phyloP scores from a whole-genome alignment of 306 rosid species.

The Cucurbita argyrosperma region DNA sequence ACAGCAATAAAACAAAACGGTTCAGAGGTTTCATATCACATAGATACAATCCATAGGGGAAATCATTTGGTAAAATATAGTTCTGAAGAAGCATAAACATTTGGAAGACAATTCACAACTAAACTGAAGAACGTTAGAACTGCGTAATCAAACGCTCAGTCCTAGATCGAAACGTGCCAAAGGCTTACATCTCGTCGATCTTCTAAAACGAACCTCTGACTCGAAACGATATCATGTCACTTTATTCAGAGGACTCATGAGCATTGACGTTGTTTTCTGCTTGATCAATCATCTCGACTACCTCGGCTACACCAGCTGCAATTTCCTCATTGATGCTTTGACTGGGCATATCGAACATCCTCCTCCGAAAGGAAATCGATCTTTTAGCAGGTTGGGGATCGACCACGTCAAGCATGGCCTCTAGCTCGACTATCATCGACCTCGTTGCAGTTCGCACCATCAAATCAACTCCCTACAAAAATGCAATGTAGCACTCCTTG shows the following conservation, averaged over 20 bases:
- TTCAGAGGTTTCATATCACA: no score
- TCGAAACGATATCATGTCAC: background rate
- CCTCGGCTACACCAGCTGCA: slow-evolving; percentile 75
- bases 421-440: slow-evolving; percentile 80
- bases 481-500: background rate
- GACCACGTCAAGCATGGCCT: slow-evolving; percentile 77
- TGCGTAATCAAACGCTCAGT: background rate
- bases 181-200: background rate
- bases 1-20: no score
- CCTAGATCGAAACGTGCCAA: background rate
- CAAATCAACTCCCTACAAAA: slow-evolving; percentile 45
- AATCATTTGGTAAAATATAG: no score
- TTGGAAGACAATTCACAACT: background rate
- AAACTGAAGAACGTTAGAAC: background rate
- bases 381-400: slow-evolving; percentile 72
- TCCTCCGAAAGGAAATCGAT: slow-evolving; percentile 56
- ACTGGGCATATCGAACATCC: slow-evolving; percentile 79
- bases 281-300: slow-evolving; percentile 57
- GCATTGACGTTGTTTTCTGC: slow-evolving; percentile 37
- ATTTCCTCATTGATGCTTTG: slow-evolving; percentile 61
- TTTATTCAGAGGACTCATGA: slow-evolving; percentile 28
- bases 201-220: background rate
- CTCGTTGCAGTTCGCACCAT: slow-evolving; percentile 70
- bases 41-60: no score
- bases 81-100: background rate